Conservation (phyloP, 1,139 yeast species). For the Nakaseomyces kungkrabaensis region DNA sequence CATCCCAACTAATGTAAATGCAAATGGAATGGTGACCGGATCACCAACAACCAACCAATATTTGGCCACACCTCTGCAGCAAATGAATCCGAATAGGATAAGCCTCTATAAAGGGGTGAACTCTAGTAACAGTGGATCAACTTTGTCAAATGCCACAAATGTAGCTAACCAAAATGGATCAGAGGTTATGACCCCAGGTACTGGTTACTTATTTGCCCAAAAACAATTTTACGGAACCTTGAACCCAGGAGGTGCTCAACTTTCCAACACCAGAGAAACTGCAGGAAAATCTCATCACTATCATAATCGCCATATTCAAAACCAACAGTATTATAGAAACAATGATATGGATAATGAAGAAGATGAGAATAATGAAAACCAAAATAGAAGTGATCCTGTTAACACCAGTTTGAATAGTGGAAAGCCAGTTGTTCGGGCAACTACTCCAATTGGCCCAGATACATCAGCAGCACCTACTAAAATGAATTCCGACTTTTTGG, state of each 20-base stretch:
- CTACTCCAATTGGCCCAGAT: slow-evolving; percentile 3
- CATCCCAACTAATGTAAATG: background rate
- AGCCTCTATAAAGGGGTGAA: background rate
- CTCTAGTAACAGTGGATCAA: background rate
- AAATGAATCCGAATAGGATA: background rate
- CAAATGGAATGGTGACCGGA: background rate
- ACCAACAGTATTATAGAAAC: background rate
- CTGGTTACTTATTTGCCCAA: slow-evolving; percentile 1
- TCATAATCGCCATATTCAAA: background rate
- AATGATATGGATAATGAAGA: background rate
- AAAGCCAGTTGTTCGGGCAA: background rate
- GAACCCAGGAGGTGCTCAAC: background rate
- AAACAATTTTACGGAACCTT: background rate
- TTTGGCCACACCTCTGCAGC: slow-evolving; percentile 1
- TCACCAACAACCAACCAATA: slow-evolving; percentile 2
- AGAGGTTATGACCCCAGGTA: slow-evolving; percentile 1
- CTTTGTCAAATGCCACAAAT: background rate
- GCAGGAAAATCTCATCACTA: background rate
- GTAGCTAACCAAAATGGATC: background rate
- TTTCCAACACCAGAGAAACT: background rate
- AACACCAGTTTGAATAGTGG: background rate
- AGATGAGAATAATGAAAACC: slow-evolving; percentile 1
- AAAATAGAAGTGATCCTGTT: background rate
- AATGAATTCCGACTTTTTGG: background rate
- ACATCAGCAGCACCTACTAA: background rate